Conservation (phyloP, 2,329 filamentous ascomycete species). For the Neonectria magnoliae region DNA sequence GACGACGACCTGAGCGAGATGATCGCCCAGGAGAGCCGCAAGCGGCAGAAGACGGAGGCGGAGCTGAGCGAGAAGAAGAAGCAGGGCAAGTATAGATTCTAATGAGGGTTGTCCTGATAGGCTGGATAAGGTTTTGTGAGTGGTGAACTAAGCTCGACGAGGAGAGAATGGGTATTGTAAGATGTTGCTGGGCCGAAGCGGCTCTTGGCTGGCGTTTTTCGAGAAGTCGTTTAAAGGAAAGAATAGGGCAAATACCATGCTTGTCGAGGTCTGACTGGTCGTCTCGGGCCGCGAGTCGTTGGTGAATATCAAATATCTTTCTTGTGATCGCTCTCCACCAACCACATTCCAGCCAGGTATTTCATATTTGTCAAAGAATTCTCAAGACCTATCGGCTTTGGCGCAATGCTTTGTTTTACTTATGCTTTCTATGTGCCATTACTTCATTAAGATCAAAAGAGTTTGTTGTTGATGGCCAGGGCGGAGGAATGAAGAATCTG, state of each 20-base stretch:
- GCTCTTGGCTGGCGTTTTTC: slow-evolving; percentile 37
- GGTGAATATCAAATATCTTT: slow-evolving; percentile 37
- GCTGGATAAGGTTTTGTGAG: neutral
- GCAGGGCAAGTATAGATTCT: slow-evolving; percentile 63
- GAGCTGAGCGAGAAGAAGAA: slow-evolving; percentile 76
- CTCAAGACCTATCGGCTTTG: neutral
- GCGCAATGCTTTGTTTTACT: neutral
- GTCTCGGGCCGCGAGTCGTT: slow-evolving; percentile 5
- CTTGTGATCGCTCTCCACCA: too few relatives aligned
- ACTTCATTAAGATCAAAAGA: neutral
- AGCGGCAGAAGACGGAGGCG: slow-evolving; percentile 88
- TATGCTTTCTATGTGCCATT: neutral
- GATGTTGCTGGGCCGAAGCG: slow-evolving; percentile 24
- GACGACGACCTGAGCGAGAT: slow-evolving; percentile 95
- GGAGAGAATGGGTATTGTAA: slow-evolving; percentile 25
- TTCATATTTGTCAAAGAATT: neutral
- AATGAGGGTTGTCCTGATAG: slow-evolving; percentile 27
- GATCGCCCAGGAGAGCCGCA: slow-evolving; percentile 93
- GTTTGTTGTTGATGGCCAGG: neutral
- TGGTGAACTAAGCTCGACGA: slow-evolving; percentile 2
- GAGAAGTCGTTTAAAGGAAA: slow-evolving; percentile 30
- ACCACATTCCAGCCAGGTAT: neutral
- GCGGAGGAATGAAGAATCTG: neutral
- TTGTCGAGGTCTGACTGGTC: slow-evolving; percentile 27
- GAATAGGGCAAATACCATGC: slow-evolving; percentile 38